Evolutionary conservation across 768 basidiomycete genomes (phyloP).

Genomic region (Boletus rufocinnamomeus): DNA sequence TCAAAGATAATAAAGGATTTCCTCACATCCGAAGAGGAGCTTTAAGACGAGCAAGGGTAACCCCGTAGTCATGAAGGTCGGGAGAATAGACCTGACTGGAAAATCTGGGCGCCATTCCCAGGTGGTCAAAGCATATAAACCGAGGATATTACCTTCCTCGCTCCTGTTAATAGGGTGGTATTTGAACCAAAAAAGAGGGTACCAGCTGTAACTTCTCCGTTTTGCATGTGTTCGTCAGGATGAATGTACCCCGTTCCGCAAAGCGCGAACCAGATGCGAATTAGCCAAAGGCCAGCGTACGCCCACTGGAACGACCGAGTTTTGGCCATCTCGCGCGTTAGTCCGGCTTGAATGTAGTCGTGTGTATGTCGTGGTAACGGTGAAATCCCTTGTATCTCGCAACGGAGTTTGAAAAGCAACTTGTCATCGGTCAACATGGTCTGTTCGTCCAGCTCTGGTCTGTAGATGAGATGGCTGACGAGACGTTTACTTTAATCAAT

Average conservation of each 20-base stretch:
- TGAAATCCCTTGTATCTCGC: too few species aligned
- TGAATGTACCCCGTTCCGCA: slow-evolving; percentile 41
- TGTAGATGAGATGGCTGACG: slow-evolving; percentile 19
- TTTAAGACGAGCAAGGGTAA: slow-evolving; percentile 30
- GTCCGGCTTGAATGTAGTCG: not conserved
- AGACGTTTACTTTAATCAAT: slow-evolving; percentile 6
- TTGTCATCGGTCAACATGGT: slow-evolving; percentile 29
- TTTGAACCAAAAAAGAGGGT: slow-evolving; percentile 7
- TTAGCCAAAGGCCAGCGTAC: slow-evolving; percentile 30
- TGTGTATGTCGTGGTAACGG: not conserved
- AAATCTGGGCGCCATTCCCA: slow-evolving; percentile 42
- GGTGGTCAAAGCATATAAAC: slow-evolving; percentile 30
- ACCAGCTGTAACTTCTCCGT: slow-evolving; percentile 42
- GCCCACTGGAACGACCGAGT: slow-evolving; percentile 17
- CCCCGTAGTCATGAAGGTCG: slow-evolving; percentile 36
- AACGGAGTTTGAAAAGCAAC: slow-evolving; percentile 33
- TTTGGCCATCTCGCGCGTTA: slow-evolving; percentile 12
- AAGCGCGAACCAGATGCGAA: slow-evolving; percentile 35
- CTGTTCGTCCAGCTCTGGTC: slow-evolving; percentile 19
- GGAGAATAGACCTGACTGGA: slow-evolving; percentile 40
- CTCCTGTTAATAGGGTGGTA: slow-evolving; percentile 7
- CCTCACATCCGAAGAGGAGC: slow-evolving; percentile 27
- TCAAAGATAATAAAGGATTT: not conserved
- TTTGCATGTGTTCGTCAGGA: slow-evolving; percentile 45
- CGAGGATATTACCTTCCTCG: slow-evolving; percentile 32